These are phyloP conservation scores for Vitis hybrid DNA, from an alignment of 177 flowering plant genomes.

Conservation along the genomic window DNA sequence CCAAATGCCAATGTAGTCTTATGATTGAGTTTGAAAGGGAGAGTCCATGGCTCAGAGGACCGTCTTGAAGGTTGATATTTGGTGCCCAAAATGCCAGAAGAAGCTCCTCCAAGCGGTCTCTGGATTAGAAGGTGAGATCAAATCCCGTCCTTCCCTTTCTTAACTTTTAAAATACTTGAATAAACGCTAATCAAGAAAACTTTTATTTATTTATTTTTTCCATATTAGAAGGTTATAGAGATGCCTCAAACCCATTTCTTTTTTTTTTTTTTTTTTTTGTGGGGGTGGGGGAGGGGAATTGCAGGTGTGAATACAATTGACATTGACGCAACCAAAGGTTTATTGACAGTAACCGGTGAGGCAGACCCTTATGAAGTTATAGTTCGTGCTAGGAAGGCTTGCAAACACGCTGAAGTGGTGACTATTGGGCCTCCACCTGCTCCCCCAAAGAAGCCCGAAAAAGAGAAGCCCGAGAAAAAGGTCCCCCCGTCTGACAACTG, in stretches of 20 bases:
- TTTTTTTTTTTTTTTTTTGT: too few relatives aligned
- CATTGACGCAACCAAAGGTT: constrained; percentile 50
- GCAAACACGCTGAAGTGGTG: constrained; percentile 40
- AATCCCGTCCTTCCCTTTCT: neutral
- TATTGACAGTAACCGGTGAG: constrained; percentile 52
- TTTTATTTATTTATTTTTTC: too few relatives aligned
- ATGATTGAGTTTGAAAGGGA: neutral
- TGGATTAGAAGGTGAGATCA: constrained; percentile 41
- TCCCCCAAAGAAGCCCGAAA: constrained; percentile 31
- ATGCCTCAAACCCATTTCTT: neutral
- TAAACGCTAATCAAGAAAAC: too few relatives aligned
- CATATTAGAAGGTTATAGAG: too few relatives aligned
- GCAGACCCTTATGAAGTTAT: constrained; percentile 60
- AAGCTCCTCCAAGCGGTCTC: constrained; percentile 57
- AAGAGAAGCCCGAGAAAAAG: constrained; percentile 2
- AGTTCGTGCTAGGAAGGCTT: constrained; percentile 38
- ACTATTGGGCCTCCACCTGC: constrained; percentile 62
- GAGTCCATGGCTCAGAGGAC: constrained; percentile 55
- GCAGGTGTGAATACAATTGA: constrained; percentile 49
- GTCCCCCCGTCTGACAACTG: constrained; percentile 9
- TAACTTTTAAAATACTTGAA: too few relatives aligned
- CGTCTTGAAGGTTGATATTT: constrained; percentile 60
- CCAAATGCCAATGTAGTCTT: too few relatives aligned
- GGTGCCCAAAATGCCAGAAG: constrained; percentile 64
- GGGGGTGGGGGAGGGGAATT: neutral